phyloP scores from a whole-genome alignment of 2,329 filamentous ascomycete species.

The Phoma herbarum region DNA sequence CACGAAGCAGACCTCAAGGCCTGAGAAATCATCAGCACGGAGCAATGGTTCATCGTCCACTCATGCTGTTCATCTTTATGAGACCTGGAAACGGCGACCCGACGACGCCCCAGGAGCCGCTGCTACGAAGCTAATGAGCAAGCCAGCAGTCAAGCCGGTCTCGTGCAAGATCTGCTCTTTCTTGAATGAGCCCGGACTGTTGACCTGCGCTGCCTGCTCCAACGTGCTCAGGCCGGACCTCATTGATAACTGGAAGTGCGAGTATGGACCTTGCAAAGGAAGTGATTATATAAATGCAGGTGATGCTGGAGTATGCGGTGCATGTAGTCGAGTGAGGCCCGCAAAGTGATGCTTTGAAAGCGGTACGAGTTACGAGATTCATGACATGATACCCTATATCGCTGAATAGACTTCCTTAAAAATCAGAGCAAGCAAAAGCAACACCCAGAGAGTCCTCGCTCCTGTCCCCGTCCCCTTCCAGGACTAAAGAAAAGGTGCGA shows the following conservation, averaged over 20 bases:
- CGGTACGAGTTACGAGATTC: background rate
- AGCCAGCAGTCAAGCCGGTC: conserved; percentile 12
- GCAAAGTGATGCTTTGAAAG: background rate
- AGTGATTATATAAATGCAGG: conserved; percentile 72
- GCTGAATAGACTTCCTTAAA: background rate
- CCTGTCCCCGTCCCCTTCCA: too few relatives aligned
- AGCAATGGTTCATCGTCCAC: conserved; percentile 1
- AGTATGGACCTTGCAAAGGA: conserved; percentile 62
- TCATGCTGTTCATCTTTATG: conserved; percentile 28
- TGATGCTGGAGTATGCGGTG: conserved; percentile 74
- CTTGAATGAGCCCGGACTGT: conserved; percentile 62
- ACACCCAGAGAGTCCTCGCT: background rate
- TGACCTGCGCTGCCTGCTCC: conserved; percentile 74
- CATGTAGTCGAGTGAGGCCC: conserved; percentile 63
- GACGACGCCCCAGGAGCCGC: conserved; percentile 1
- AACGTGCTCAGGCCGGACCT: conserved; percentile 70
- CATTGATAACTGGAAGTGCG: conserved; percentile 72
- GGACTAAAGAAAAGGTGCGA: background rate
- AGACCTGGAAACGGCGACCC: conserved; percentile 30
- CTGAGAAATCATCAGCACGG: background rate
- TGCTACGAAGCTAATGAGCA: background rate
- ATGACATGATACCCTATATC: background rate
- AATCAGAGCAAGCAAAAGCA: background rate
- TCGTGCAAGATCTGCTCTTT: conserved; percentile 74
- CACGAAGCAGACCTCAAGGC: background rate